Base-by-base conservation (phyloP, 73 alveolate species). In the Tetrahymena elliotti region DNA sequence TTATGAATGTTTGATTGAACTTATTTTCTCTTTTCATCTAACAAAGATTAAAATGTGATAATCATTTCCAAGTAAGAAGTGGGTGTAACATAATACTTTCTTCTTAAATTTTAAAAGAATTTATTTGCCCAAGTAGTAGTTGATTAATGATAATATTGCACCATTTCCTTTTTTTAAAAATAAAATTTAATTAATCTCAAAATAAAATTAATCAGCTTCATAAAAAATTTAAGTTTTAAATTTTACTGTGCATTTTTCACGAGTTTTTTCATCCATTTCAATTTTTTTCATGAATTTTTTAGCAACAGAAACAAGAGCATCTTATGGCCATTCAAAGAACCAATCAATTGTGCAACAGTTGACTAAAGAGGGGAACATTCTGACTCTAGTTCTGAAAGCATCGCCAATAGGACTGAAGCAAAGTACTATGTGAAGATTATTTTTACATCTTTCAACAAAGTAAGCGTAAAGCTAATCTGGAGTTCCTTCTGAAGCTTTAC, bases 291-390 rank as follows among this genome's bases (percentile, higher is more conserved):
- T 47, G 98, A 98, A 99, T 93, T 99, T 98, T 95, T 96, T 97
- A 2, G 99, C 99, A 82, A 99, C 99, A 84, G 99, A 96, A 35
- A 97, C 99, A 27, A 99, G 96, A 22, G 99, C 99, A 82, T 99
- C 99, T 38, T 97, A 98, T 1, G 99, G 99, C 99, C 99, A 99
- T 95, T 98, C 99, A 93, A 99, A 96, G 98, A 99, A 99, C 99
- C 99, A 99, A 96, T 99, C 99, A 93, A 99, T 98, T 53, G 99
- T 99, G 94, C 99, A 97, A 96, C 99, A 99, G 95, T 99, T 99
- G 39, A 99, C 99, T 84, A 99, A 97, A 22, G 99, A 98, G 6
- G 99, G 99, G 99, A 98, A 99, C 99, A 97, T 99, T 95, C 99
- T 96, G 82, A 99, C 98, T 83, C 99, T 98, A 82, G 99, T 96